Percentiles rank a stretch among this genome's conserved stretches.
phyloP scores from a whole-genome alignment of 768 basidiomycete genomes.

The Xanthoconium stramineum region DNA sequence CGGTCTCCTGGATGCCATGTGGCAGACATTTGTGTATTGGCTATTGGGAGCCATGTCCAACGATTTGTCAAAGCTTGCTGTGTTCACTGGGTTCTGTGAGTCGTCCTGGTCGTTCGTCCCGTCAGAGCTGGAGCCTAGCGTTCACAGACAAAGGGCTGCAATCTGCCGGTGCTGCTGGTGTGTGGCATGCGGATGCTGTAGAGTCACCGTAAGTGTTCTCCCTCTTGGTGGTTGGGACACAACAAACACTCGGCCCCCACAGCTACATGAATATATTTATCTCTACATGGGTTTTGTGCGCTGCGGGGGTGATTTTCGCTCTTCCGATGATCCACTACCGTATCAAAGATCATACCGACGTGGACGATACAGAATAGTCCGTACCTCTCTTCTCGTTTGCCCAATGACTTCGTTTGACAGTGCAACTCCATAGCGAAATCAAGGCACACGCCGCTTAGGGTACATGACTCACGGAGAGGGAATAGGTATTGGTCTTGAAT shows the following conservation, averaged over 20 bases:
- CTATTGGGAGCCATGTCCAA: constrained; percentile 86
- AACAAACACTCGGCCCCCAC: not conserved
- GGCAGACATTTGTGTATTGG: constrained; percentile 84
- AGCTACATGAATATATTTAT: constrained; percentile 69
- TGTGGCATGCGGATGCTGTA: constrained; percentile 69
- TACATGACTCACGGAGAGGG: not conserved
- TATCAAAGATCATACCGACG: constrained; percentile 57
- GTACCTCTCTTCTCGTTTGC: constrained; percentile 1
- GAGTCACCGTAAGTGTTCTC: constrained; percentile 50
- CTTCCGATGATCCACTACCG: constrained; percentile 73
- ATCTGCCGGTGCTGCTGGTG: constrained; percentile 70
- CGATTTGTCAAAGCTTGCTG: constrained; percentile 72
- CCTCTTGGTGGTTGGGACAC: not conserved
- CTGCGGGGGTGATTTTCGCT: constrained; percentile 60
- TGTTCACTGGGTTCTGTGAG: constrained; percentile 81
- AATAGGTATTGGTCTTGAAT: not conserved
- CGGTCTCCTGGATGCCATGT: constrained; percentile 77
- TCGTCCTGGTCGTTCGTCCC: constrained; percentile 9
- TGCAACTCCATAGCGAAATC: constrained; percentile 11
- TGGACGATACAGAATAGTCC: constrained; percentile 52
- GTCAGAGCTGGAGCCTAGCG: not conserved
- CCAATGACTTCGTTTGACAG: not conserved
- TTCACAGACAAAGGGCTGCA: constrained; percentile 66
- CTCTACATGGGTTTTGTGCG: constrained; percentile 72
- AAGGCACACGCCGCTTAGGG: not conserved